Base-by-base conservation (phyloP, 345 rosid species). In the Schrenkiella parvula region DNA sequence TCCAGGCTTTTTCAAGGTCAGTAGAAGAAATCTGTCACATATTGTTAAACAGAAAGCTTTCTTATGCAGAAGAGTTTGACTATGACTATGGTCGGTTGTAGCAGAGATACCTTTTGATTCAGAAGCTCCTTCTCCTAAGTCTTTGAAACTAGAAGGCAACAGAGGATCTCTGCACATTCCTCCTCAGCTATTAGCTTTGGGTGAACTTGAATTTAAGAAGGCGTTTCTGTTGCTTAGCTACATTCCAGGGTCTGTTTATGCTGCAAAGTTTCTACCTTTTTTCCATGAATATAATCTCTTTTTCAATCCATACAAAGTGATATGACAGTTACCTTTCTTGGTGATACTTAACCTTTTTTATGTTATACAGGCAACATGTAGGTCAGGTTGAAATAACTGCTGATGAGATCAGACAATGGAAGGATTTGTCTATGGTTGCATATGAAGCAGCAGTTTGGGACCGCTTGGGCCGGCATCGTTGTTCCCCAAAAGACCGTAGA, bases 121-220 rank as follows among this genome's bases (percentile, higher is more conserved):
- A 4, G 65, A 54, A 44, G 64, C 64, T 64, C 64, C 64, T 43
- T 52, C 70, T 39, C 58, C 34, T 7, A 63, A 64, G 56, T 19
- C 19, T 25, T 12, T 55, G 51, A 35, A 37, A 57, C 38, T 21
- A 25, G 46, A 74, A 65, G 14, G 1, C n/a, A 47, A 37, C 11
- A 59, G 37, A 58, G 44, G 35, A 29, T 66, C 61, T 38, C 10
- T 17, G 8, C 41, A 26, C 17, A 77, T 64, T 41, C 78, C 42
- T 37, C 42, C 87, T 4, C 82, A 80, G 71, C 64, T 80, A 7
- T 41, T 71, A 51, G 91, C 89, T 4, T 77, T 88, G 51, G 79
- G 83, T 8, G 87, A 84, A 35, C 85, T 88, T 1, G 92, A 91
- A 52, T 88, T 87, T 28, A 68, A 83, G 8, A 88, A 85, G 53